A percentile compares a stretch with the other conserved stretches of the same genome.
Evolutionary conservation across 2,329 filamentous ascomycete genomes (phyloP).

Genomic region (Diplodia corticola): DNA sequence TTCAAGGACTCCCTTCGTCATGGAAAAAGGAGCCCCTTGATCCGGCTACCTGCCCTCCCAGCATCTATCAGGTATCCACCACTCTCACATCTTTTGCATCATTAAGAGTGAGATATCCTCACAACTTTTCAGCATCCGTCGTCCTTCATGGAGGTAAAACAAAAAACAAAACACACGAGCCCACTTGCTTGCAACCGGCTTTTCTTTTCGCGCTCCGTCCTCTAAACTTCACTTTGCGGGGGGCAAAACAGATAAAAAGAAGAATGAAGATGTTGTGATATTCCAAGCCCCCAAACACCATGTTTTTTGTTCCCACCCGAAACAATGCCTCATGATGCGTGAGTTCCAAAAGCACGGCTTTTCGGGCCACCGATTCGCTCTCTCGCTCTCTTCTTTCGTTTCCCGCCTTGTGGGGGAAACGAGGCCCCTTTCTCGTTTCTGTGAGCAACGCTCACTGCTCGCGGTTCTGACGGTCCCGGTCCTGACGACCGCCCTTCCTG

Average conservation of each 20-base stretch:
- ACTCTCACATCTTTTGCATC: not conserved
- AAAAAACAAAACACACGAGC: not conserved
- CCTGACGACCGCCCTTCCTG: slow-evolving; percentile 30
- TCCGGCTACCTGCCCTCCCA: not conserved
- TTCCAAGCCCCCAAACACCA: slow-evolving; percentile 18
- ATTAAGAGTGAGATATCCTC: not conserved
- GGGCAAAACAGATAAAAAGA: not conserved
- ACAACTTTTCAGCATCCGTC: not conserved
- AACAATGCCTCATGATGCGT: slow-evolving; percentile 19
- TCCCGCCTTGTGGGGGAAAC: not conserved
- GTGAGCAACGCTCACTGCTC: slow-evolving; percentile 20
- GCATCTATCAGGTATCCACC: slow-evolving; percentile 6
- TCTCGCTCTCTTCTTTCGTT: not conserved
- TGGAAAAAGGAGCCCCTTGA: not conserved
- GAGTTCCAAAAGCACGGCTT: slow-evolving; percentile 7
- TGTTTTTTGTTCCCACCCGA: slow-evolving; percentile 6
- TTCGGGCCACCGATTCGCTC: not conserved
- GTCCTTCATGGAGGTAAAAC: not conserved
- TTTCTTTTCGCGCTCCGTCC: not conserved
- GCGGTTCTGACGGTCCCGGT: slow-evolving; percentile 25
- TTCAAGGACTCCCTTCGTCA: not conserved
- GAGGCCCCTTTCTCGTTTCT: not conserved
- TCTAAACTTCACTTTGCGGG: not conserved
- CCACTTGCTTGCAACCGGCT: slow-evolving; percentile 4
- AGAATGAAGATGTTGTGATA: slow-evolving; percentile 6